Evolutionary conservation across 352 stramenopile genomes (phyloP).

Genomic region (Phytophthora nicotianae): DNA sequence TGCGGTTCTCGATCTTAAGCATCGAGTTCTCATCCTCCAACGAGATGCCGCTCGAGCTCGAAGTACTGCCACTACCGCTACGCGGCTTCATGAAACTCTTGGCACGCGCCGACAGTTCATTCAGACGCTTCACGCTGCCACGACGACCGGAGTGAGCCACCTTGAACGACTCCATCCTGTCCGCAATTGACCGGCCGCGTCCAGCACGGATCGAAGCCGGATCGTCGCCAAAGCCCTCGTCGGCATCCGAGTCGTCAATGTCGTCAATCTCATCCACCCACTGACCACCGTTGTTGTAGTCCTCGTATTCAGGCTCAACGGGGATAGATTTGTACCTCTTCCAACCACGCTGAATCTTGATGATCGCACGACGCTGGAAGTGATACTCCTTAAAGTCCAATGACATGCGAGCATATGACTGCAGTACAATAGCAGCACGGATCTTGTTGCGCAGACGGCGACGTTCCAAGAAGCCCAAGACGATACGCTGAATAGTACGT

Average conservation of each 20-base stretch:
- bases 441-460: slow-evolving; percentile 71
- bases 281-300: slow-evolving; percentile 44
- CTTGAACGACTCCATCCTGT: slow-evolving; percentile 72
- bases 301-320: slow-evolving; percentile 44
- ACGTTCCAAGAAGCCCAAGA: slow-evolving; percentile 80
- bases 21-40: slow-evolving; percentile 88
- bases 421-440: slow-evolving; percentile 69
- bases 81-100: slow-evolving; percentile 75
- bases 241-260: slow-evolving; percentile 50
- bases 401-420: slow-evolving; percentile 82
- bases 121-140: slow-evolving; percentile 71
- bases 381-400: slow-evolving; percentile 78
- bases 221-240: slow-evolving; percentile 61
- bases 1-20: slow-evolving; percentile 88
- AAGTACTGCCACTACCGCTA: slow-evolving; percentile 68
- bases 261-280: slow-evolving; percentile 56
- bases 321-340: slow-evolving; percentile 51
- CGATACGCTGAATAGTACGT: slow-evolving; percentile 86
- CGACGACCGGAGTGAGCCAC: slow-evolving; percentile 47
- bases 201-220: slow-evolving; percentile 35
- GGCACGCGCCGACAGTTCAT: slow-evolving; percentile 69
- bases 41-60: slow-evolving; percentile 68
- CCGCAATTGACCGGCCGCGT: slow-evolving; percentile 54
- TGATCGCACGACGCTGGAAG: slow-evolving; percentile 68
- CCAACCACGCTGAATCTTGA: slow-evolving; percentile 78